Evolutionary conservation across 305 asterid genomes (phyloP).

Genomic region (Fraxinus paxiana): DNA sequence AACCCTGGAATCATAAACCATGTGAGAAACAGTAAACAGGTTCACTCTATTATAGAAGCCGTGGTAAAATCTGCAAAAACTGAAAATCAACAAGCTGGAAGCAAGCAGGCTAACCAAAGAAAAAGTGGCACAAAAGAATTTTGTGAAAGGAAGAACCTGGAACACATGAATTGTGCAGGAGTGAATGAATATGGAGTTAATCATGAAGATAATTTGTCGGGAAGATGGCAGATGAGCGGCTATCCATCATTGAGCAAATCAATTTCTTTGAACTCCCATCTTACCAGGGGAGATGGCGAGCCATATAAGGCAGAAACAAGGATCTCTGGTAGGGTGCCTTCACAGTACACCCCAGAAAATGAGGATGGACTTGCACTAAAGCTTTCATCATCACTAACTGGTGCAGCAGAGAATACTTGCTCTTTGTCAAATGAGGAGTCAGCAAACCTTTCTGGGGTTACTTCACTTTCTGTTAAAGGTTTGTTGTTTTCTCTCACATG

Average conservation of each 20-base stretch:
- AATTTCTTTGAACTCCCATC: conserved; percentile 26
- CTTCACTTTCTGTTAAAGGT: conserved; percentile 81
- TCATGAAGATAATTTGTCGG: conserved; percentile 24
- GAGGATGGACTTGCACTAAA: conserved; percentile 48
- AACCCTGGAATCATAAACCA: conserved; percentile 61
- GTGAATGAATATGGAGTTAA: conserved; percentile 4
- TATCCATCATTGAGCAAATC: conserved; percentile 33
- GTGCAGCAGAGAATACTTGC: conserved; percentile 48
- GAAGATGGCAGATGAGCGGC: conserved; percentile 32
- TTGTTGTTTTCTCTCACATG: conserved; percentile 6
- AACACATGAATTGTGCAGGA: conserved; percentile 17
- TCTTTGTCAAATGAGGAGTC: conserved; percentile 64
- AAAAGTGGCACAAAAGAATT: conserved; percentile 23
- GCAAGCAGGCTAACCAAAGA: conserved; percentile 26
- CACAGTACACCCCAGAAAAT: conserved; percentile 30
- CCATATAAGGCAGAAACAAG: conserved; percentile 34
- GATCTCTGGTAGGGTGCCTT: conserved; percentile 28
- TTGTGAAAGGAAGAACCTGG: conserved; percentile 8
- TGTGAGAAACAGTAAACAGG: conserved; percentile 54
- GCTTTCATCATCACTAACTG: conserved; percentile 49
- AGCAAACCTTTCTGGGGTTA: conserved; percentile 45
- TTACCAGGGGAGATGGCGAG: conserved; percentile 29
- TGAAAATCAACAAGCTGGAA: conserved; percentile 27
- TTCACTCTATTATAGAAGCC: conserved; percentile 52
- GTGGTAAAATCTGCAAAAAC: conserved; percentile 42